These are phyloP conservation scores for Asterella californica DNA, from an alignment of 225 moss, liverwort and hornwort genomes.

Conservation along the genomic window DNA sequence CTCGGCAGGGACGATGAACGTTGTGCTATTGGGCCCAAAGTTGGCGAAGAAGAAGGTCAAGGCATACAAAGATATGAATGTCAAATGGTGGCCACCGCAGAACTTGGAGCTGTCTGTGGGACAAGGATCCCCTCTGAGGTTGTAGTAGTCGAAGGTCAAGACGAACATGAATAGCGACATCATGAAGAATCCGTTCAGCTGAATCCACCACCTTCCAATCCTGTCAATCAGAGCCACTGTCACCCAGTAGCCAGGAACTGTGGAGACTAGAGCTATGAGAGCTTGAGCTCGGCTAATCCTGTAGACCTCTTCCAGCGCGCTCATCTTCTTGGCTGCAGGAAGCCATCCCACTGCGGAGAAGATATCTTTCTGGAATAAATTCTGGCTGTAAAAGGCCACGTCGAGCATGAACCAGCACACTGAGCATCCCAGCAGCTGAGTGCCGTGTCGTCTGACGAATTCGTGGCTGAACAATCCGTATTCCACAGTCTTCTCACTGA, in stretches of 20 bases:
- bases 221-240: conserved; percentile 49
- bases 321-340: conserved; percentile 28
- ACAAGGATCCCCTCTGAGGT: conserved; percentile 46
- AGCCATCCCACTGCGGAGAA: conserved; percentile 52
- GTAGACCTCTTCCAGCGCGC: conserved; percentile 35
- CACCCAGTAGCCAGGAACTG: conserved; percentile 55
- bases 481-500: conserved; percentile 14
- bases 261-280: conserved; percentile 43
- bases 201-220: conserved; percentile 55
- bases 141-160: conserved; percentile 37
- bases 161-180: conserved; percentile 62
- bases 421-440: conserved; percentile 36
- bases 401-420: conserved; percentile 41
- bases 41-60: conserved; percentile 34
- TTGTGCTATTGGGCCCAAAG: conserved; percentile 30
- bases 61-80: conserved; percentile 20
- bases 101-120: conserved; percentile 19
- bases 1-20: conserved; percentile 28
- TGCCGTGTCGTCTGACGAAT: conserved; percentile 36
- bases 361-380: conserved; percentile 43
- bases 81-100: conserved; percentile 40
- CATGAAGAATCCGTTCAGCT: conserved; percentile 49
- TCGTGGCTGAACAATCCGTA: conserved; percentile 37
- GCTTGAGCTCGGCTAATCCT: conserved; percentile 43
- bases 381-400: too few species aligned